Evolutionary conservation across 1,284 basidiomycete genomes (phyloP).

Genomic region (Cryptococcus wingfieldii): DNA sequence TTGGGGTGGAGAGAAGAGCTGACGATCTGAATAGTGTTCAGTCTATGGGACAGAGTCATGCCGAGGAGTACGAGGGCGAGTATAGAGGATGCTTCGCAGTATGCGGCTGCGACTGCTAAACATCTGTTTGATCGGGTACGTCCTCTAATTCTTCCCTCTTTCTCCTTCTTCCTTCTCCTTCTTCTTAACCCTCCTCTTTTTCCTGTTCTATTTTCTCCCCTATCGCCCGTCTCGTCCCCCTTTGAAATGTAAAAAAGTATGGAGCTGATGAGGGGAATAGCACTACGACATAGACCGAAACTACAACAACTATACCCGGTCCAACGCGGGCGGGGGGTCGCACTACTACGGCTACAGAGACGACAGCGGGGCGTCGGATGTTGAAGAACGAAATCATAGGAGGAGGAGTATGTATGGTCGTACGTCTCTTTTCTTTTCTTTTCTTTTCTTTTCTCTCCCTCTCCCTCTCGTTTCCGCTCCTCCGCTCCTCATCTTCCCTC

Average conservation of each 20-base stretch:
- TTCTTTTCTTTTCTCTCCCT: neutral
- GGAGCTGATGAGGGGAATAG: slow-evolving; percentile 12
- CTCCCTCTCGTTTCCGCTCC: too few relatives aligned
- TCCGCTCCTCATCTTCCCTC: too few relatives aligned
- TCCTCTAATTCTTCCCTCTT: neutral
- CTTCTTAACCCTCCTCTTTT: too few relatives aligned
- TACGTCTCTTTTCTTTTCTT: slow-evolving; percentile 7
- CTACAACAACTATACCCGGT: slow-evolving; percentile 10
- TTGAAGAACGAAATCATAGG: slow-evolving; percentile 14
- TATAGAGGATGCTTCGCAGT: slow-evolving; percentile 36
- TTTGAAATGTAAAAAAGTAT: neutral
- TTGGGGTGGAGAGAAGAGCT: neutral
- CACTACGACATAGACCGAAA: slow-evolving; percentile 23
- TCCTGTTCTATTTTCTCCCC: neutral
- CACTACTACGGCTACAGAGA: slow-evolving; percentile 12
- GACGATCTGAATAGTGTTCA: slow-evolving; percentile 24
- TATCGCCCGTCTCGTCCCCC: neutral
- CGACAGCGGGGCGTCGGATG: slow-evolving; percentile 18
- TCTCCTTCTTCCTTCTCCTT: too few relatives aligned
- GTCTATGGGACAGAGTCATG: slow-evolving; percentile 35
- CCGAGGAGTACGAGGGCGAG: slow-evolving; percentile 27
- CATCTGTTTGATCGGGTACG: slow-evolving; percentile 41
- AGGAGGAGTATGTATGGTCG: slow-evolving; percentile 16
- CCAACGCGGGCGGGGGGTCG: neutral
- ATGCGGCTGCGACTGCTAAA: slow-evolving; percentile 44